Percentiles rank a stretch among this genome's conserved stretches.
Evolutionary conservation across 768 basidiomycete genomes (phyloP).

Genomic region (Kwoniella bestiolae): DNA sequence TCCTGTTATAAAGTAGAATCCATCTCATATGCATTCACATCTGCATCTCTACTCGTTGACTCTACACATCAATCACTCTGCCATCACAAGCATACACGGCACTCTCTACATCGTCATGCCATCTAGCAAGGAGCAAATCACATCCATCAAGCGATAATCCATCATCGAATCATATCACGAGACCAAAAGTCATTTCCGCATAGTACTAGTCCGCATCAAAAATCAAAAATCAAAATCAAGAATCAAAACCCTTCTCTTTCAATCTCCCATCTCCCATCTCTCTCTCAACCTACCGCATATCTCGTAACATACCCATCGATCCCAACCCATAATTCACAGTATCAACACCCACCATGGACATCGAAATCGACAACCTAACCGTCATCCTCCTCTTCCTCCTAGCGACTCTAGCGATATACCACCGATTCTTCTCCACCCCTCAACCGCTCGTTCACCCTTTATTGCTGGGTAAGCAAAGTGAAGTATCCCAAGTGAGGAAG

Average conservation of each 20-base stretch:
- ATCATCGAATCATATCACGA: too few species aligned
- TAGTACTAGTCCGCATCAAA: too few species aligned
- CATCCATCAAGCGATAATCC: too few species aligned
- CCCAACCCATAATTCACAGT: not conserved
- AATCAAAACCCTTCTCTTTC: too few species aligned
- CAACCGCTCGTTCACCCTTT: slow-evolving; percentile 82
- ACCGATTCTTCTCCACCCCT: slow-evolving; percentile 44
- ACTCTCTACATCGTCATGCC: too few species aligned
- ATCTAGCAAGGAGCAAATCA: too few species aligned
- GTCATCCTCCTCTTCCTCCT: slow-evolving; percentile 38
- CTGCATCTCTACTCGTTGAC: not conserved
- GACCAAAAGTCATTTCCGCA: too few species aligned
- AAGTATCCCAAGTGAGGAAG: slow-evolving; percentile 79
- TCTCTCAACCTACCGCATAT: too few species aligned
- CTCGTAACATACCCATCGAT: too few species aligned
- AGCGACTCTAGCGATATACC: slow-evolving; percentile 36
- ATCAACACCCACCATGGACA: slow-evolving; percentile 17
- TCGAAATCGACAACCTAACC: slow-evolving; percentile 51
- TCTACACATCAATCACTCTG: not conserved
- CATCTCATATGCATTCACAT: not conserved
- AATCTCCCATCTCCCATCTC: too few species aligned
- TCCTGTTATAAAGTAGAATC: not conserved
- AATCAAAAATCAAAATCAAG: too few species aligned
- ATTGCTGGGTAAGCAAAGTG: slow-evolving; percentile 86
- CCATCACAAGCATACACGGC: not conserved